phyloP scores from a whole-genome alignment of 202 grass and related monocot species.

The Panicum virgatum region DNA sequence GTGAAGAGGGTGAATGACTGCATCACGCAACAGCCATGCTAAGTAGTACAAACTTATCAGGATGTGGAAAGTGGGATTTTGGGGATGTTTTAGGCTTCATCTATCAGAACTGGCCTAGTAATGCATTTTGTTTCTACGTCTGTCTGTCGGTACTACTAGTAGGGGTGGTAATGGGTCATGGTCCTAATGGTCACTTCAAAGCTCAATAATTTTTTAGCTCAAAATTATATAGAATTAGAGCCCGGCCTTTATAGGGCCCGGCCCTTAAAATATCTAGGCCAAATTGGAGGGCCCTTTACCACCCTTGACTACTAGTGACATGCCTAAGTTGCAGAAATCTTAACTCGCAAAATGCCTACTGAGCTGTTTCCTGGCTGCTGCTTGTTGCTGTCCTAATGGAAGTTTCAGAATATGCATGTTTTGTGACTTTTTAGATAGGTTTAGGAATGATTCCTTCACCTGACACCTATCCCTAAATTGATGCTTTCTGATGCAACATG shows the following conservation, averaged over 20 bases:
- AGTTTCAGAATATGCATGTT: slow-evolving; percentile 18
- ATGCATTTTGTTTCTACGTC: slow-evolving; percentile 12
- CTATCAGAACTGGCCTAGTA: background rate
- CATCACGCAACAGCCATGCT: background rate
- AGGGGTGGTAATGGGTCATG: too few relatives aligned
- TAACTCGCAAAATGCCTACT: slow-evolving; percentile 14
- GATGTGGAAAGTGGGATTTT: slow-evolving; percentile 29
- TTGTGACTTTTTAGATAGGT: slow-evolving; percentile 14
- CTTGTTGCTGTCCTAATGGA: background rate
- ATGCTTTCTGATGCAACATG: slow-evolving; percentile 28
- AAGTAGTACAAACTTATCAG: slow-evolving; percentile 23
- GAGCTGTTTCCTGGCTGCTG: background rate
- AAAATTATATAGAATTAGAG: too few relatives aligned
- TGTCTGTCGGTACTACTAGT: background rate
- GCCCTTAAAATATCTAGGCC: too few relatives aligned
- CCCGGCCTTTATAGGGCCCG: too few relatives aligned
- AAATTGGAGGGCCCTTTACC: too few relatives aligned
- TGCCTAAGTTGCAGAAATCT: slow-evolving; percentile 1
- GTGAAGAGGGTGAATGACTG: slow-evolving; percentile 39
- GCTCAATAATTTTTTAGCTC: too few relatives aligned
- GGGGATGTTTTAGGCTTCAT: slow-evolving; percentile 29
- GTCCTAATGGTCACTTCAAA: too few relatives aligned
- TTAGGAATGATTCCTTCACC: slow-evolving; percentile 20
- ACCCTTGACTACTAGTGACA: slow-evolving; percentile 23
- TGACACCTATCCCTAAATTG: slow-evolving; percentile 33